Percentiles rank a stretch among this genome's conserved stretches.
These are phyloP conservation scores for Turnera subulata DNA, from an alignment of 345 rosid species.

Conservation along the genomic window DNA sequence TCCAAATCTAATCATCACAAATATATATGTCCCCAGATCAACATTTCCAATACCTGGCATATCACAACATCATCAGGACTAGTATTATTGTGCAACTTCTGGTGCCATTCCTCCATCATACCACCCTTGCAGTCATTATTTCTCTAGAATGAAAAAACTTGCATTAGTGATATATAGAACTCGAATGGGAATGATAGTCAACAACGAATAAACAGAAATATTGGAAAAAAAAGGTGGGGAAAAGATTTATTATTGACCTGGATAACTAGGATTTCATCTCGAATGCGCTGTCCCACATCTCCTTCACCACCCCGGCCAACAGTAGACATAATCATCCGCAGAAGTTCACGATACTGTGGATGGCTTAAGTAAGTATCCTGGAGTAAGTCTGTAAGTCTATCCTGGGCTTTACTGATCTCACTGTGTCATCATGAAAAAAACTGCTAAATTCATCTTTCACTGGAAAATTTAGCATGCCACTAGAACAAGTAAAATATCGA, in stretches of 20 bases:
- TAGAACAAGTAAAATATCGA: too few relatives aligned
- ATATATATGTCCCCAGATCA: conserved; percentile 9
- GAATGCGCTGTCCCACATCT: conserved; percentile 98
- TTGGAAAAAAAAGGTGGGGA: conserved; percentile 14
- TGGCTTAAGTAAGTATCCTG: conserved; percentile 50
- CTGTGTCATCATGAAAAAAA: conserved; percentile 37
- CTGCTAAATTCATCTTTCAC: too few relatives aligned
- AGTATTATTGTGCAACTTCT: conserved; percentile 96
- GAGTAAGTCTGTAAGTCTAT: conserved; percentile 81
- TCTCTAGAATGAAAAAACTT: conserved; percentile 48
- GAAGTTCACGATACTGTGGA: conserved; percentile 69
- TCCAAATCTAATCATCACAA: not conserved
- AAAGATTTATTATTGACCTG: conserved; percentile 56
- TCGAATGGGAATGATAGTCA: conserved; percentile 8
- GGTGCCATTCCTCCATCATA: conserved; percentile 99
- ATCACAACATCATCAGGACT: conserved; percentile 98
- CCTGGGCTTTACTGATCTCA: conserved; percentile 96
- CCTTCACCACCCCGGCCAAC: conserved; percentile 99
- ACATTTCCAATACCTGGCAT: conserved; percentile 68
- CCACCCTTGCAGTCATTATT: conserved; percentile 94
- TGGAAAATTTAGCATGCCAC: too few relatives aligned
- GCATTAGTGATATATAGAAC: not conserved
- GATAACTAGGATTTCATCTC: conserved; percentile 94
- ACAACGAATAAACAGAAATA: conserved; percentile 7
- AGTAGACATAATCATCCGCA: conserved; percentile 86